Evolutionary conservation across 306 rosid genomes (phyloP), one percentile per base, ranked within the genome.

Genomic region (Lagenaria siceraria): DNA sequence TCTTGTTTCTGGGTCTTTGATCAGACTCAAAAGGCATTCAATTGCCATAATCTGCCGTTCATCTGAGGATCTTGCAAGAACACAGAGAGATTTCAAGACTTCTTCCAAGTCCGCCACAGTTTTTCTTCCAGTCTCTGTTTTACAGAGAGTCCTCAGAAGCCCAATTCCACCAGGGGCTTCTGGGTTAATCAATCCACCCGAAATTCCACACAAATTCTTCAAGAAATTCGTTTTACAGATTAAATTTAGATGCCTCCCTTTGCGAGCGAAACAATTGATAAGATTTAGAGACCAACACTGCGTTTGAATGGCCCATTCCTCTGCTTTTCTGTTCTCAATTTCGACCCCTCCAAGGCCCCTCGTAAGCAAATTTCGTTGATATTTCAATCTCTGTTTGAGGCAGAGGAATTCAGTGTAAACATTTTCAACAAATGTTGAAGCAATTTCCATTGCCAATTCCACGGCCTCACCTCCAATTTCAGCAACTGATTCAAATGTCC

Each of bases 271-370:
- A 51, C 88, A 83, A 64, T 84, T 82, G 17, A 89, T 61, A 42
- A 91, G 88, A 81, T 81, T 77, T 24, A 91, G 82, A 24, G 92
- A 86, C 93, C 97, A 89, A 19, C 92, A 82, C 29, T 89, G 93
- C 35, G 87, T 82, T 78, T 91, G 93, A 62, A 81, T 79, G 7
- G 89, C 83, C 92, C 97, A 91, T 81, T 89, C 93, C 74, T 89
- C 97, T 68, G 92, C 93, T 25, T 86, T 91, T 76, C 56, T 75
- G 78, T 80, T 82, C 86, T 87, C 97, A 6, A 78, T 70, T 66
- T 89, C 89, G 69, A 74, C 68, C 17, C 85, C 93, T 40, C 92
- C 93, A 60, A 79, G 54, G 76, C 93, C 92, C 53, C 89, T 85
- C 7, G 92, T 91, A 2, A 91, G 81, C 83, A 91, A 66, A 75